Conservation (phyloP, 257 asterid genomes). For the Leonotis leonurus region DNA sequence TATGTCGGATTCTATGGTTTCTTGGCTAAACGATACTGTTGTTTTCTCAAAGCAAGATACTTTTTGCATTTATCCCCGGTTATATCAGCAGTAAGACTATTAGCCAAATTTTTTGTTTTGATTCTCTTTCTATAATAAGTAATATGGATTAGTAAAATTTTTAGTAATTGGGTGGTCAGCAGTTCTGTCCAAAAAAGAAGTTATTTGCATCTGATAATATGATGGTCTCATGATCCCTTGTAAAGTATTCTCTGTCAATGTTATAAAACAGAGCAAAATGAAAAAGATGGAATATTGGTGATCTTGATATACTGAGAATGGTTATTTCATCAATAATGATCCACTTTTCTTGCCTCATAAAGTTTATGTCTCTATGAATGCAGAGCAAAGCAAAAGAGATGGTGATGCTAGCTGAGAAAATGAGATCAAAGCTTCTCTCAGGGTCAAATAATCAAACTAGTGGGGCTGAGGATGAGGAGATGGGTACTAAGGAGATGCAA, state of each 20-base stretch:
- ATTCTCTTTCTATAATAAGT: no score
- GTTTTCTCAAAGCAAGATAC: background rate
- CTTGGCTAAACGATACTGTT: background rate
- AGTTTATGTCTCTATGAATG: conserved; percentile 4
- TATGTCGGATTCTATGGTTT: background rate
- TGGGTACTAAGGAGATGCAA: conserved; percentile 95
- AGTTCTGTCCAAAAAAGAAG: background rate
- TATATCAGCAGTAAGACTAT: no score
- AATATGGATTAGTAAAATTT: no score
- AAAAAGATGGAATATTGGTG: conserved; percentile 60
- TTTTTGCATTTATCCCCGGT: background rate
- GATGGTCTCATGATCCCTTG: background rate
- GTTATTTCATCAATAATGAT: background rate
- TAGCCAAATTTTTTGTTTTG: background rate
- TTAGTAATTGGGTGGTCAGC: background rate
- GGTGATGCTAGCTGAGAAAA: conserved; percentile 97
- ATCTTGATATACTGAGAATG: background rate
- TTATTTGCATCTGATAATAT: background rate
- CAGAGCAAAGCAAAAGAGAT: conserved; percentile 95
- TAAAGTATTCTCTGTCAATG: conserved; percentile 3
- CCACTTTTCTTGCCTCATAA: background rate
- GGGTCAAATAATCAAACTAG: conserved; percentile 59
- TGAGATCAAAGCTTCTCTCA: conserved; percentile 84
- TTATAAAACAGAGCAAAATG: conserved; percentile 56
- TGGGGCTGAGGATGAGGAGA: conserved; percentile 68